Evolutionary conservation across 495 filamentous ascomycete genomes (phyloP), one percentile per base, ranked within the genome.

Genomic region (Penicillium flavigenum): DNA sequence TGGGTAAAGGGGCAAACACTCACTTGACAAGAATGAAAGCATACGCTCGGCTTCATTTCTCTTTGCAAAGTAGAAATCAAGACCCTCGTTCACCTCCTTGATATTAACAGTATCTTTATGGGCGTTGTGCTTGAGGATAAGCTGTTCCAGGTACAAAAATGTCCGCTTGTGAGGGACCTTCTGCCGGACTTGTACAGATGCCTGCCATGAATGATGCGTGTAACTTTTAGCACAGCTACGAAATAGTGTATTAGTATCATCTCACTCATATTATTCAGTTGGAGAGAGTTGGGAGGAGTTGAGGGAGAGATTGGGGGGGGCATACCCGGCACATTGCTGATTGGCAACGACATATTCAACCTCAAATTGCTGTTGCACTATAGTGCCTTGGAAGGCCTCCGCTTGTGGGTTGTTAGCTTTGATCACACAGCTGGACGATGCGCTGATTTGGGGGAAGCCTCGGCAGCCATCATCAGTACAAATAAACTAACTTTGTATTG

Each of bases 111-210:
- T 90, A 59, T 99, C 92, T 60, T 85, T 86, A 69, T 99, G 94
- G 3, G 93, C 94, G 29, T 83, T 83, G 66, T 96, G 88, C 75
- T 96, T 96, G 29, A 99, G 77, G 69, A 99, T 96, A 26, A 98
- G 79, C 74, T 99, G 95, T 65, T 99, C 95, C 16, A 98, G 88
- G 73, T 90, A 95, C 8, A 98, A 76, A 76, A 99, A 98, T 5
- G 94, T 98, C 59, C 95, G 83, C 80, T 99, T 99, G 73, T 99
- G 95, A 0, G 89, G 84, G 24, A 99, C 95, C 69, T 96, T 95
- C 74, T 99, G 95, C 36, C 95, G 90, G 20, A 98, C 88, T 72
- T 98, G 95, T 5, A 97, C 89, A 34, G 82, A 82, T 4, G 92
- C 91, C 60, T 87, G 75, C 88, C 88, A 94, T 17, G 91, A 92